Base-by-base conservation (phyloP, 148 eudicot genomes). In the Rhododendron molle region DNA sequence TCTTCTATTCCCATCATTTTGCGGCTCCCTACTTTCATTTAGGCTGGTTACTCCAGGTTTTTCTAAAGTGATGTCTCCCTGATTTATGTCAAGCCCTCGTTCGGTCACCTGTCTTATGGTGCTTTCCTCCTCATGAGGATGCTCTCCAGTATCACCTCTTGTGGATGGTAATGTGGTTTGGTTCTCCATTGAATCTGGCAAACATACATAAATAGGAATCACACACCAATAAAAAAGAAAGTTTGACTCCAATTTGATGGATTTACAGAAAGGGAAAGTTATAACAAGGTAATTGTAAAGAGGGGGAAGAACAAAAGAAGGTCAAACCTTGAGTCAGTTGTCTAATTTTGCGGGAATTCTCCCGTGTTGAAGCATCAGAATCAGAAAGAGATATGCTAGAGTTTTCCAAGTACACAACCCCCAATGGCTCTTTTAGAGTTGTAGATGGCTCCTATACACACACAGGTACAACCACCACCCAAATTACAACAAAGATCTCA, bases 41-140 rank as follows among this genome's bases (percentile, higher is more conserved):
- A 78, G 80, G 26, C 62, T 81, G 28, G 43, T 74, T 30, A 60
- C 65, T 72, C 56, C 52, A 82, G 83, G 71, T 83, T 82, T 78
- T 81, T 83, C 82, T 32, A 74, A 60, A 0, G 30, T 56, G 47
- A 40, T 77, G 10, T 71, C 81, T 36, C 77, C 72, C 7, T 3
- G 15, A 44, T 87, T 60, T 54, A 76, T 72, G 82, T 69, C 81
- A 38, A 56, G 86, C 26, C 65, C 82, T 26, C 14, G 77, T 76
- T 92, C 91, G 7, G 91, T 90, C 83, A 94, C 94, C 87, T 88
- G 98, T 69, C 77, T 90, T 15, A 93, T 94, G 76, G 88, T 90
- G 72, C 92, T 94, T 60, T 86, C 88, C 21, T 65, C 85, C 18
- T 74, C 84, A 26, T 71, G 21, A 18, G 54, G 81, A 86, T 74